These are phyloP conservation scores for Ustilago trichophora DNA, from an alignment of 1,284 basidiomycete genomes.

Conservation along the genomic window DNA sequence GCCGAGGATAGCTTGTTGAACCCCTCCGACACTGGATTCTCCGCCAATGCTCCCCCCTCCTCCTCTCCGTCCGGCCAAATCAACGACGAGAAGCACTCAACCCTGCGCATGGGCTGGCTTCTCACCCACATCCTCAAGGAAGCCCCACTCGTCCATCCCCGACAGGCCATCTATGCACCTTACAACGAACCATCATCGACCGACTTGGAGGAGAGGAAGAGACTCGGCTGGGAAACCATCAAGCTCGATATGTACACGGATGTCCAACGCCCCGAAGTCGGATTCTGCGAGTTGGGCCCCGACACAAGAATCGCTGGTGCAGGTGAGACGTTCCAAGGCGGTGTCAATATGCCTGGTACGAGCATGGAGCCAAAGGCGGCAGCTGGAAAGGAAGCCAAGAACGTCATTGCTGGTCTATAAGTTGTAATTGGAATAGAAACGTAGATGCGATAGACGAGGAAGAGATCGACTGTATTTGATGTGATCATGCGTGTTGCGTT, in stretches of 20 bases:
- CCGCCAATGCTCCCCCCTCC: slow-evolving; percentile 18
- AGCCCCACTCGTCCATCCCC: slow-evolving; percentile 61
- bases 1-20: slow-evolving; percentile 31
- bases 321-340: slow-evolving; percentile 51
- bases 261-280: slow-evolving; percentile 51
- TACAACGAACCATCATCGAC: slow-evolving; percentile 10
- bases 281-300: slow-evolving; percentile 52
- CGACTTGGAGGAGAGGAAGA: slow-evolving; percentile 15
- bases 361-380: slow-evolving; percentile 6
- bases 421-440: not conserved
- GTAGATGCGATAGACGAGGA: not conserved
- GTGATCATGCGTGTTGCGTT: not conserved
- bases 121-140: slow-evolving; percentile 55
- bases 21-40: slow-evolving; percentile 30
- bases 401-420: slow-evolving; percentile 42
- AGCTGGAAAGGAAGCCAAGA: slow-evolving; percentile 3
- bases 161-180: slow-evolving; percentile 38
- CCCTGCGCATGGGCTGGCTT: slow-evolving; percentile 51
- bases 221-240: slow-evolving; percentile 24
- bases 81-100: slow-evolving; percentile 11
- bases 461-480: not conserved
- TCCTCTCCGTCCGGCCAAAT: not conserved
- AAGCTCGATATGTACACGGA: slow-evolving; percentile 47
- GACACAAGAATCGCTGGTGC: slow-evolving; percentile 44
- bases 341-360: slow-evolving; percentile 40